A percentile compares a stretch with the other conserved stretches of the same genome.
Conservation (phyloP, 805 yeast genomes). For the Zygosaccharomyces lentus region DNA sequence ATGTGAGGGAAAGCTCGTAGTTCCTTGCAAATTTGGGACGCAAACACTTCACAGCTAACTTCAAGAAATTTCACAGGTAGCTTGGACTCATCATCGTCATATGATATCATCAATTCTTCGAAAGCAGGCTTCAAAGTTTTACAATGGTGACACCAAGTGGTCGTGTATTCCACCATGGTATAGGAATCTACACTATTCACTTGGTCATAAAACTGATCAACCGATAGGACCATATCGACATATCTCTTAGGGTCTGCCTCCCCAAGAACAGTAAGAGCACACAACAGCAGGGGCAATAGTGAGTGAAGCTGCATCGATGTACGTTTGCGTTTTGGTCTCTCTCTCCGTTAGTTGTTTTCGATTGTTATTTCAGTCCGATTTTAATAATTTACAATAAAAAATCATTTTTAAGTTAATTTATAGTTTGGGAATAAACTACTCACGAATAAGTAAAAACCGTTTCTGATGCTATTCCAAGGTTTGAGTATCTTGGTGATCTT, state of each 20-base stretch:
- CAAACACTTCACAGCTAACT: constrained; percentile 35
- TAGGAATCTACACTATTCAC: constrained; percentile 26
- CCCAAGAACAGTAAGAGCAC: not conserved
- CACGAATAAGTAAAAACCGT: not conserved
- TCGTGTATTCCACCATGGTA: constrained; percentile 42
- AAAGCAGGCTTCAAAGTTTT: constrained; percentile 51
- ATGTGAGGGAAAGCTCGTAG: constrained; percentile 62
- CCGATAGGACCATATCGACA: constrained; percentile 19
- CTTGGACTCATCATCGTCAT: constrained; percentile 16
- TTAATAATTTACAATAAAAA: no score
- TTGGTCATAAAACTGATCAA: constrained; percentile 30
- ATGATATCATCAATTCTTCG: constrained; percentile 45
- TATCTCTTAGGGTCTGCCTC: not conserved
- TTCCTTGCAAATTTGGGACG: constrained; percentile 28
- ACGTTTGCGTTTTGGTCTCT: not conserved
- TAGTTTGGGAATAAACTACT: not conserved
- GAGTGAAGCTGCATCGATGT: not conserved
- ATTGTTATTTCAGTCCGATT: not conserved
- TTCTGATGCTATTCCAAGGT: not conserved
- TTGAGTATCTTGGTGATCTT: not conserved
- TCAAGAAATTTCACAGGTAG: constrained; percentile 28
- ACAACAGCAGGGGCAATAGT: not conserved
- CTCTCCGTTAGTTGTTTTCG: not conserved
- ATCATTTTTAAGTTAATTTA: no score
- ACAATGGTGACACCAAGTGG: constrained; percentile 74